Evolutionary conservation across 2,329 filamentous ascomycete genomes (phyloP).

Genomic region (Parastagonospora nodorum): DNA sequence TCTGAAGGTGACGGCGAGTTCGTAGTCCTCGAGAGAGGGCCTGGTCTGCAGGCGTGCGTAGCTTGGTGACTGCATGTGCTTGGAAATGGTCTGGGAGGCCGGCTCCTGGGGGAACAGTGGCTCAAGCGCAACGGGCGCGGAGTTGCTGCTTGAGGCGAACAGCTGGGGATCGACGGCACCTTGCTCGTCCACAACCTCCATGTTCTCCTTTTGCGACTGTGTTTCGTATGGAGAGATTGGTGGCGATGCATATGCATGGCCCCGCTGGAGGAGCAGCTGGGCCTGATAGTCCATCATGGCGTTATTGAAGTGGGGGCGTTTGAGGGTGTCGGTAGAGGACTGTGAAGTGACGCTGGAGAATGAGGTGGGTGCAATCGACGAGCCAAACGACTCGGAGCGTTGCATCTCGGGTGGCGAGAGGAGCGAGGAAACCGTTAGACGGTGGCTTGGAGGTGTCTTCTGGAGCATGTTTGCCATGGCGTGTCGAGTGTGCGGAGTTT

Average conservation of each 20-base stretch:
- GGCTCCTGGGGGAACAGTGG: conserved; percentile 44
- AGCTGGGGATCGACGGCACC: conserved; percentile 43
- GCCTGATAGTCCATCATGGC: conserved; percentile 16
- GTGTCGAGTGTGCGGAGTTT: conserved; percentile 24
- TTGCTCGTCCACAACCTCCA: conserved; percentile 33
- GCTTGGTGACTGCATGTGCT: conserved; percentile 41
- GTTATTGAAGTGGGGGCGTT: conserved; percentile 22
- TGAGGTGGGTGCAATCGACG: conserved; percentile 30
- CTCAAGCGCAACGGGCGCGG: conserved; percentile 34
- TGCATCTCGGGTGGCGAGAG: conserved; percentile 50
- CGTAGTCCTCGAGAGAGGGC: conserved; percentile 45
- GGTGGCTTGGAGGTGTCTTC: conserved; percentile 36
- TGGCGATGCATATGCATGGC: conserved; percentile 45
- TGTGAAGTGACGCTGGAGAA: conserved; percentile 37
- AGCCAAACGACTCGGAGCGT: conserved; percentile 46
- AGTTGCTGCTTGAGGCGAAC: conserved; percentile 35
- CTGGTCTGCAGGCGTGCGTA: conserved; percentile 37
- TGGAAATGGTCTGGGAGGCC: conserved; percentile 33
- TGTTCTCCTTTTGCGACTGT: conserved; percentile 44
- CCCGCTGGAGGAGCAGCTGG: conserved; percentile 27
- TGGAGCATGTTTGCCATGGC: conserved; percentile 38
- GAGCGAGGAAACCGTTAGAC: conserved; percentile 45
- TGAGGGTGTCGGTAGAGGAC: conserved; percentile 24
- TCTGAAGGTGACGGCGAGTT: conserved; percentile 39
- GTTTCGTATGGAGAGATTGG: conserved; percentile 47